Evolutionary conservation across 2,329 filamentous ascomycete genomes (phyloP), one percentile per base, ranked within the genome.

Genomic region (Ilyonectria robusta): DNA sequence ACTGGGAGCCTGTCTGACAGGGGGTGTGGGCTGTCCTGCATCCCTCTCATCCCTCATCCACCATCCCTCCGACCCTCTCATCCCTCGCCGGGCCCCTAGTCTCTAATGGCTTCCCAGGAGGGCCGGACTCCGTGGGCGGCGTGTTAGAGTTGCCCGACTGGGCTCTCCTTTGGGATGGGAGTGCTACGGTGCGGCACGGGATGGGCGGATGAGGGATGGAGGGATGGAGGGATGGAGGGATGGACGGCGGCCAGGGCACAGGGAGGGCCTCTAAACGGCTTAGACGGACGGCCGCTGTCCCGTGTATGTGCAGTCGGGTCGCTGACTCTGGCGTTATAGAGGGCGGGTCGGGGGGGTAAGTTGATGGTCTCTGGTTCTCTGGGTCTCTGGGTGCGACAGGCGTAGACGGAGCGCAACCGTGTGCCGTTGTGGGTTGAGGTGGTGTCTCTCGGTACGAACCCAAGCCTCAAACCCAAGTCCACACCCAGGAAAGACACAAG

Each of bases 381-480:
- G 26, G 26, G 40, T 29, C 19, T 35, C 40, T 35, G 48, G 23
- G 48, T 53, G 37, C 31, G 58, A 61, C 35, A 46, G 47, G 48
- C 29, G 56, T 29, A 48, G 19, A 35, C 26, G 26, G 26, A 26
- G 26, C 26, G 26, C 4, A 17, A n/a, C 15, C 40, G 40, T 23
- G 29, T 55, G 40, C 23, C 40, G 23, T 21, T 11, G 19, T 55
- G 53, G 42, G 40, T 53, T 53, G 47, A 60, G 37, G 44, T 33
- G 46, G 29, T 65, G 62, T 59, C 62, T 65, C 62, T 59, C 61
- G 61, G 54, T 42, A 61, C 55, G 40, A 63, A 56, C 54, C 51
- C 51, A 37, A 37, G 31, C 31, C 50, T 29, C 33, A 53, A 19
- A 46, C 44, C 44, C 33, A 44, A 11, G 21, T 11, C 19, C 42